phyloP scores from a whole-genome alignment of 108 stramenopile genomes.

The Fragilaria radians region DNA sequence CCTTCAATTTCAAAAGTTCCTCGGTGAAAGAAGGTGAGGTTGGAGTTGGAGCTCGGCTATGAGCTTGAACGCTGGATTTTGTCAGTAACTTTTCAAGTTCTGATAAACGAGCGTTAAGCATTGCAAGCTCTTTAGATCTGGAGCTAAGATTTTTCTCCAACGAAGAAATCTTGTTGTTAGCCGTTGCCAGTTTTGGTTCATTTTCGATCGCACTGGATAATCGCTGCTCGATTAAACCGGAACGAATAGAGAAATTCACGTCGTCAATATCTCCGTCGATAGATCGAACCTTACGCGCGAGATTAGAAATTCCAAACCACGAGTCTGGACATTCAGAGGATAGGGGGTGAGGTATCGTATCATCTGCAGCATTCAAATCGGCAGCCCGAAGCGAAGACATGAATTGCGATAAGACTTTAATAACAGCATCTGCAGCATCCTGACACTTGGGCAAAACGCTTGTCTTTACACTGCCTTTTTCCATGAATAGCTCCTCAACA shows the following conservation, averaged over 20 bases:
- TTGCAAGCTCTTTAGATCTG: constrained; percentile 64
- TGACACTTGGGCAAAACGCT: constrained; percentile 17
- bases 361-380: constrained; percentile 34
- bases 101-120: constrained; percentile 59
- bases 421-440: constrained; percentile 23
- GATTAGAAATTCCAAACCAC: constrained; percentile 61
- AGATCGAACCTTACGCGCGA: constrained; percentile 44
- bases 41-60: constrained; percentile 36
- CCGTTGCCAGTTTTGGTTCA: constrained; percentile 51
- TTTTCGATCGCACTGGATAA: constrained; percentile 54
- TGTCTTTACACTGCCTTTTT: constrained; percentile 20
- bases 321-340: constrained; percentile 71
- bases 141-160: constrained; percentile 67
- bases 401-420: constrained; percentile 29
- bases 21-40: constrained; percentile 30
- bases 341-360: constrained; percentile 43
- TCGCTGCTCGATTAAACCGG: constrained; percentile 47
- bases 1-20: constrained; percentile 44
- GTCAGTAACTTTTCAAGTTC: constrained; percentile 70
- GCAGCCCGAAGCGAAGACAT: constrained; percentile 32
- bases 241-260: constrained; percentile 60
- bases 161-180: constrained; percentile 50
- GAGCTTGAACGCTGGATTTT: constrained; percentile 33
- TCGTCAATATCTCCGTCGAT: constrained; percentile 68
- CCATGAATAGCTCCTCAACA: constrained; percentile 21